phyloP scores from a whole-genome alignment of 139 green algal species.

The Axilococcus clingmanii region DNA sequence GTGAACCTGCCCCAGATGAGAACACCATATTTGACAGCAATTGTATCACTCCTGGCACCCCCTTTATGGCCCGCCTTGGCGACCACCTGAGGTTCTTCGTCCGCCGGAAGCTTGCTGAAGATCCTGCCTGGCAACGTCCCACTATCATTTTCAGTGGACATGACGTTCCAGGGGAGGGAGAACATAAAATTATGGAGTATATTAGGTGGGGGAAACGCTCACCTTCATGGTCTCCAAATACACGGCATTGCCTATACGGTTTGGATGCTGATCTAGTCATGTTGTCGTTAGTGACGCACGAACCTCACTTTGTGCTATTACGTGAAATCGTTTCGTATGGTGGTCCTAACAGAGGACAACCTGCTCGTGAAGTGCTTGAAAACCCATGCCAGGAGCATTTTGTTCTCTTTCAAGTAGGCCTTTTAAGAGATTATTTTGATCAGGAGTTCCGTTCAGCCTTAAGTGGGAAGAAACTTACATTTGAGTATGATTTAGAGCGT shows the following conservation, averaged over 20 bases:
- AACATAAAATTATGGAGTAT: constrained; percentile 99
- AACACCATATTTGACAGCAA: constrained; percentile 78
- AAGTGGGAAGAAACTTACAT: constrained; percentile 12
- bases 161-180: constrained; percentile 88
- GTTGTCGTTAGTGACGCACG: constrained; percentile 88
- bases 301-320: constrained; percentile 94
- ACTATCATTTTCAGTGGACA: constrained; percentile 76
- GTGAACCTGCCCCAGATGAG: constrained; percentile 32
- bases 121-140: constrained; percentile 69
- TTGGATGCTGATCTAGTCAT: constrained; percentile 95
- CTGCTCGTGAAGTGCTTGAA: constrained; percentile 70
- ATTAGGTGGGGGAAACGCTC: constrained; percentile 55
- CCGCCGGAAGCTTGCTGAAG: constrained; percentile 71
- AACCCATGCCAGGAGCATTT: constrained; percentile 86
- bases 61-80: constrained; percentile 67
- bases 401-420: constrained; percentile 50
- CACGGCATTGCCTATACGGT: constrained; percentile 90
- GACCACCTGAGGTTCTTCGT: constrained; percentile 83
- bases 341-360: constrained; percentile 60
- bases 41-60: constrained; percentile 81
- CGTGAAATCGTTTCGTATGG: constrained; percentile 61
- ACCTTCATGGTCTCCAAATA: constrained; percentile 44
- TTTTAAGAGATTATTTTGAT: constrained; percentile 86
- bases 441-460: constrained; percentile 47
- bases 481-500: constrained; percentile 64